Evolutionary conservation across 2,329 filamentous ascomycete species (phyloP).

Genomic region (Penicillium occitanis): DNA sequence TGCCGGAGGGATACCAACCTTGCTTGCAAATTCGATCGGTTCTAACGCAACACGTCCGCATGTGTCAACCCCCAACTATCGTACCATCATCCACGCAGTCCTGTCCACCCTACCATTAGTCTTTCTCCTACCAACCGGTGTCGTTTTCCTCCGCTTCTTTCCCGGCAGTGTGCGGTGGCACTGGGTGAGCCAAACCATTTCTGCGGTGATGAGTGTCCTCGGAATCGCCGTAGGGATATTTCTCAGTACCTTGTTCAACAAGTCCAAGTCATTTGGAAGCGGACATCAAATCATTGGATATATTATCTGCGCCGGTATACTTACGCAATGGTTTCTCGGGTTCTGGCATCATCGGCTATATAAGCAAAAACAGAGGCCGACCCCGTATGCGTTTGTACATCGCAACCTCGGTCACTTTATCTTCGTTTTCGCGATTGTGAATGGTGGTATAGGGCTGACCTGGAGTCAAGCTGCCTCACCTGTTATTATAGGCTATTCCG

Average conservation of each 20-base stretch:
- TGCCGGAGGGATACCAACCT: constrained; percentile 7
- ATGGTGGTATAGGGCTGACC: constrained; percentile 8
- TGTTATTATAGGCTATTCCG: constrained; percentile 15
- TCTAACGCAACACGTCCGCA: neutral
- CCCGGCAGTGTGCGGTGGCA: constrained; percentile 15
- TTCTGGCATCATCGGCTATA: constrained; percentile 17
- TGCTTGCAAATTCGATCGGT: neutral
- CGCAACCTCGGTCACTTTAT: constrained; percentile 12
- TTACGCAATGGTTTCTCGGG: constrained; percentile 12
- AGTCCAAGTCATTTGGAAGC: constrained; percentile 6
- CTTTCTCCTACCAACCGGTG: constrained; percentile 9
- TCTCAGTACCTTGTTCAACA: constrained; percentile 13
- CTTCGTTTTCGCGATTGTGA: constrained; percentile 10
- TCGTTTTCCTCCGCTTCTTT: constrained; percentile 12
- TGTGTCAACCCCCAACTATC: constrained; percentile 7
- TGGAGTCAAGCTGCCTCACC: constrained; percentile 12
- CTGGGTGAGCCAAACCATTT: constrained; percentile 13
- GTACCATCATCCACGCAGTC: constrained; percentile 12
- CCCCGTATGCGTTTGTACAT: constrained; percentile 10
- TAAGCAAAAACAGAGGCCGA: constrained; percentile 8
- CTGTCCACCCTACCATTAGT: constrained; percentile 12
- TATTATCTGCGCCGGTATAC: neutral
- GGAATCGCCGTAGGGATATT: neutral
- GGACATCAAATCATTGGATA: constrained; percentile 13
- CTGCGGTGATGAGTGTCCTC: constrained; percentile 12